Base-by-base conservation (phyloP, 495 filamentous ascomycete genomes). In the Lichina pygmaea region DNA sequence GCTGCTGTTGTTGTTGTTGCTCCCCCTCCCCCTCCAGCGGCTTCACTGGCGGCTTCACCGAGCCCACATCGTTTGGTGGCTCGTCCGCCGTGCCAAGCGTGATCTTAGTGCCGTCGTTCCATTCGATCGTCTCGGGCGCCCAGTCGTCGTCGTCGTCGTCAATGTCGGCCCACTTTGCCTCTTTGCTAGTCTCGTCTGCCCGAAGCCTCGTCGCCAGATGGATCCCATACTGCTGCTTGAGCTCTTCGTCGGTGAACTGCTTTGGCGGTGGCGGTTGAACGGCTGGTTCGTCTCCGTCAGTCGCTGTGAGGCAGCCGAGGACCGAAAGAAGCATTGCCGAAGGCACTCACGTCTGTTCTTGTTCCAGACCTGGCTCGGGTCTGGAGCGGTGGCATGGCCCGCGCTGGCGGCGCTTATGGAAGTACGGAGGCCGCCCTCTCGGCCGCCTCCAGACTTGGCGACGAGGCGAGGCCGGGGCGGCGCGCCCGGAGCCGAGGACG, bases 131-230 rank as follows among this genome's bases (percentile, higher is more conserved):
- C 50, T 95, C 86, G 0, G 89, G 91, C 3, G 79, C 84, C 89
- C 89, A 99, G 56, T 95, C 86, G 46, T 95, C 89, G 56, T 94
- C 85, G 51, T 99, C 89, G 48, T 99, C 89, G 48, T 95, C 89
- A 48, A 97, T 94, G 63, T 99, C 89, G 13, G 91, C 89, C 89
- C 89, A 99, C 56, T 84, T 86, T 12, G 84, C 73, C 44, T 86
- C 81, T 48, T 86, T 85, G 12, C 78, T 76, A 39, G 70, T 72
- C 11, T 73, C 72, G 53, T 95, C 86, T 46, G 82, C 71, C 44
- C 85, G 78, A 17, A 99, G 73, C 45, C 89, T 74, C 39, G 74
- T 91, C 8, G 89, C 91, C 62, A 99, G 71, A 58, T 99, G 89
- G 47, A 99, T 99, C 11, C 89, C 89, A 57, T 80, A 86, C 57